phyloP scores from a whole-genome alignment of 108 stramenopile genomes.

The Parietichytrium sp. region DNA sequence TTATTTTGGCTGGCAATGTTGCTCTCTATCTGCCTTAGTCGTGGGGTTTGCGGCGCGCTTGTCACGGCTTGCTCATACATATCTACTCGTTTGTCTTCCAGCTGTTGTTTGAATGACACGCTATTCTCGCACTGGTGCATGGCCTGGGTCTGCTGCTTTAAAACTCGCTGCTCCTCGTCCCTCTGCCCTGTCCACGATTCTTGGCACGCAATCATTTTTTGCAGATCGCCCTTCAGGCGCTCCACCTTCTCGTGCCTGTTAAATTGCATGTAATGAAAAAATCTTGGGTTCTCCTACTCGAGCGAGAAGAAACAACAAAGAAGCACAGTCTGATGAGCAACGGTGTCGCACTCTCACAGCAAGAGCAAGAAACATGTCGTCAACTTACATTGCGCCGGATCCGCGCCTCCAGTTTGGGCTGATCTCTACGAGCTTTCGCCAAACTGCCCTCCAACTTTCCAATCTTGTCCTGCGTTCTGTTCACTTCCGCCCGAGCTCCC shows the following conservation, averaged over 20 bases:
- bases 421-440: slow-evolving; percentile 17
- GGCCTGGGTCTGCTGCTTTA: neutral
- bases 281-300: neutral
- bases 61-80: neutral
- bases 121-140: neutral
- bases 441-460: neutral
- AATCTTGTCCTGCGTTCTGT: neutral
- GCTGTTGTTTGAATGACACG: neutral
- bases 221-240: neutral
- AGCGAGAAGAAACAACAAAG: too few species aligned
- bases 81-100: neutral
- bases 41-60: neutral
- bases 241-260: slow-evolving; percentile 2
- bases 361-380: too few species aligned
- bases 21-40: neutral
- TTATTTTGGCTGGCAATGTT: neutral
- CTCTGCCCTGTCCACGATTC: neutral
- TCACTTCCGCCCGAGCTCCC: neutral
- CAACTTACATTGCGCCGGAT: neutral
- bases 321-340: too few species aligned
- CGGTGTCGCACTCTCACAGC: too few species aligned
- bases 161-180: neutral
- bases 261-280: slow-evolving; percentile 18
- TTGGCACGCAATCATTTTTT: neutral
- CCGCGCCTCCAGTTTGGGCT: slow-evolving; percentile 5